phyloP scores from a whole-genome alignment of 2,329 filamentous ascomycete species.

The Arthrobotrys sinensis region DNA sequence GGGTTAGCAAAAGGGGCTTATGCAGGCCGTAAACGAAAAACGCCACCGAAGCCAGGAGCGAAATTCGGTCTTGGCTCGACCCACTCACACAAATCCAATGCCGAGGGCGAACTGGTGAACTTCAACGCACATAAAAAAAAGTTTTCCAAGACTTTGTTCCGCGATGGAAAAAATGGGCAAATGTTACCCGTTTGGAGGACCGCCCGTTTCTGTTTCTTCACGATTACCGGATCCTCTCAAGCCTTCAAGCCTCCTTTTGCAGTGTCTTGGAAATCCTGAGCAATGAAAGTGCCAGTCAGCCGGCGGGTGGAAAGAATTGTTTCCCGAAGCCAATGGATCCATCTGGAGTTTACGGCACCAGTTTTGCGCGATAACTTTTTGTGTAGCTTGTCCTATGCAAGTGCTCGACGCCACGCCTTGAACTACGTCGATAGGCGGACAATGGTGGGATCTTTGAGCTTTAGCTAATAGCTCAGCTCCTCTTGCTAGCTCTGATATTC shows the following conservation, averaged over 20 bases:
- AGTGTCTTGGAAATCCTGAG: background rate
- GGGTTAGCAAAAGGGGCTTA: constrained; percentile 33
- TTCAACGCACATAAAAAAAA: constrained; percentile 18
- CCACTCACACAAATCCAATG: background rate
- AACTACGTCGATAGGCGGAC: constrained; percentile 36
- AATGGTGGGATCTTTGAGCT: background rate
- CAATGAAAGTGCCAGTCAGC: background rate
- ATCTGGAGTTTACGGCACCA: background rate
- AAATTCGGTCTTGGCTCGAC: constrained; percentile 33
- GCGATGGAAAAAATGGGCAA: constrained; percentile 3
- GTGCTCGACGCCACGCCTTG: constrained; percentile 21
- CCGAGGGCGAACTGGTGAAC: background rate
- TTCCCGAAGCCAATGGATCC: constrained; percentile 1
- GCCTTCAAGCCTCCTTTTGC: constrained; percentile 9
- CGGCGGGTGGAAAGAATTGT: background rate
- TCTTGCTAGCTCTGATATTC: background rate
- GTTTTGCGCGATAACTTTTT: constrained; percentile 17
- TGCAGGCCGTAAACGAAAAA: constrained; percentile 47
- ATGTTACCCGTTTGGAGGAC: constrained; percentile 10
- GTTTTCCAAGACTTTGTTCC: constrained; percentile 6
- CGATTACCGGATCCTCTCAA: constrained; percentile 47
- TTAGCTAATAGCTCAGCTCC: background rate
- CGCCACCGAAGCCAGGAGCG: constrained; percentile 36
- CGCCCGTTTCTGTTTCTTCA: constrained; percentile 33
- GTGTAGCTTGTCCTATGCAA: constrained; percentile 8